phyloP scores from a whole-genome alignment of 2,329 filamentous ascomycete species.

The Hypoxylon sp. region DNA sequence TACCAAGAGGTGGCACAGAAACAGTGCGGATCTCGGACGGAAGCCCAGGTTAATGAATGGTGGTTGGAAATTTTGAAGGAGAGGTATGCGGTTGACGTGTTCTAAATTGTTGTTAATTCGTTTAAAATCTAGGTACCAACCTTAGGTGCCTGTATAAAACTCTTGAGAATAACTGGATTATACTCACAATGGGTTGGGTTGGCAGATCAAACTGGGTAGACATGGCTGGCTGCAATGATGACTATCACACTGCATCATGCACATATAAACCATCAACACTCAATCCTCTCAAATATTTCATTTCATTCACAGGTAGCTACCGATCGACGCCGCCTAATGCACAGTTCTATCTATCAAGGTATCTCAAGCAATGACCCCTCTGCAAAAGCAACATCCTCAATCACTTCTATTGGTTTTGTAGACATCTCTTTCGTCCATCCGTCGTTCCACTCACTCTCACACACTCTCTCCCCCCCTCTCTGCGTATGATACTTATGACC shows the following conservation, averaged over 20 bases:
- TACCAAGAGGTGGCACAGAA: too few relatives aligned
- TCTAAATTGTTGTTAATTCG: too few relatives aligned
- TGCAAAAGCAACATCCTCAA: conserved; percentile 1
- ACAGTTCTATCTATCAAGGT: conserved; percentile 30
- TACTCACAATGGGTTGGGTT: too few relatives aligned
- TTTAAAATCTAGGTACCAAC: too few relatives aligned
- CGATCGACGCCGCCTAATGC: conserved; percentile 32
- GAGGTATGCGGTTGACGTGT: too few relatives aligned
- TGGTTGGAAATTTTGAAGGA: too few relatives aligned
- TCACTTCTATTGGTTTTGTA: conserved; percentile 17
- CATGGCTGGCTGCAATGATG: too few relatives aligned
- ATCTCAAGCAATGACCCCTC: neutral
- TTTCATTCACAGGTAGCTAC: conserved; percentile 14
- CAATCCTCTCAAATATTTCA: neutral
- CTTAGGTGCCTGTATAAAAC: too few relatives aligned
- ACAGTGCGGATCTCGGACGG: too few relatives aligned
- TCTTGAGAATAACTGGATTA: too few relatives aligned
- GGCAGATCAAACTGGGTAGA: neutral
- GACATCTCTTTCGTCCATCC: neutral
- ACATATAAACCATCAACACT: neutral
- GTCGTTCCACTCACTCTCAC: neutral
- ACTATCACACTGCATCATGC: neutral
- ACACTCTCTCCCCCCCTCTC: neutral
- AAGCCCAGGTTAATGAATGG: too few relatives aligned
- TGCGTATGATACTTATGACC: conserved; percentile 3